phyloP scores from a whole-genome alignment of 768 basidiomycete genomes.

The Mycena metata region DNA sequence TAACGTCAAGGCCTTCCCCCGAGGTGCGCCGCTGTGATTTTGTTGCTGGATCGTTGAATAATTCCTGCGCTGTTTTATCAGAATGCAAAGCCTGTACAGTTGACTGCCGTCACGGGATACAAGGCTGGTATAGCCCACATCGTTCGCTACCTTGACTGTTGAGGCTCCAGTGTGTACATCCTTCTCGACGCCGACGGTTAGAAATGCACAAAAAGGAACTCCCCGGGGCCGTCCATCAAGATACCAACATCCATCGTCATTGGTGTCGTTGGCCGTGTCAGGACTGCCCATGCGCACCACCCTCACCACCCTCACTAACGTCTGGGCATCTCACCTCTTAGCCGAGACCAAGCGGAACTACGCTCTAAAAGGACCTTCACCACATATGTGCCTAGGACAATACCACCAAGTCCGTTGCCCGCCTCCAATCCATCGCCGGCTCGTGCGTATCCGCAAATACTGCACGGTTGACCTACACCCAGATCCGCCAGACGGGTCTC shows the following conservation, averaged over 20 bases:
- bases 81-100: constrained; percentile 99
- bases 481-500: constrained; percentile 97
- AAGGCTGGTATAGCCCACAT: constrained; percentile 99
- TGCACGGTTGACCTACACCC: constrained; percentile 99
- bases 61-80: constrained; percentile 46
- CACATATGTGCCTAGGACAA: constrained; percentile 95
- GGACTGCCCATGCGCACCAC: too few species aligned
- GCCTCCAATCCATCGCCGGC: too few species aligned
- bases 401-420: constrained; percentile 90
- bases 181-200: constrained; percentile 52
- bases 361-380: constrained; percentile 99
- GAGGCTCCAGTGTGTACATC: constrained; percentile 81
- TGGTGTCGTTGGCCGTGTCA: constrained; percentile 98
- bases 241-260: constrained; percentile 97
- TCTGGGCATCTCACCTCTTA: constrained; percentile 97
- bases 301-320: constrained; percentile 98
- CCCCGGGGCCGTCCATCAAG: constrained; percentile 96
- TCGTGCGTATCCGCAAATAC: constrained; percentile 99
- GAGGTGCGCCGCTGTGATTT: constrained; percentile 60
- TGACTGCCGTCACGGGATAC: constrained; percentile 99
- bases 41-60: not conserved
- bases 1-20: too few species aligned
- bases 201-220: constrained; percentile 99
- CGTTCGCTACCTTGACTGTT: constrained; percentile 97
- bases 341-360: constrained; percentile 99